phyloP scores from a whole-genome alignment of 208 protist species.

The Leishmania lainsoni region DNA sequence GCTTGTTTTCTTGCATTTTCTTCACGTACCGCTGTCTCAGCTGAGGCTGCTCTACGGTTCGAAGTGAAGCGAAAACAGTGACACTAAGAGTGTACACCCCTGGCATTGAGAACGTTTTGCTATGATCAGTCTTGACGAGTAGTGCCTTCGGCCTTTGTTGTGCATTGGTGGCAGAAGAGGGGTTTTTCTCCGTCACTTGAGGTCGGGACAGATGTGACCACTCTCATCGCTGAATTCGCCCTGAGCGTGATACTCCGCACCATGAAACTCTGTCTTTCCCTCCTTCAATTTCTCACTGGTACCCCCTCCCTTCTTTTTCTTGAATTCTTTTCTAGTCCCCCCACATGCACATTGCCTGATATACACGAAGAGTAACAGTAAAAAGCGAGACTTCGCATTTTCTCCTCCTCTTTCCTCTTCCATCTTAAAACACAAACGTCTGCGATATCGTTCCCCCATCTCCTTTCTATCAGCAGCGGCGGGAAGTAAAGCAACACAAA shows the following conservation, averaged over 20 bases:
- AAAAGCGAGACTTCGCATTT: neutral
- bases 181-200: conserved; percentile 10
- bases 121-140: neutral
- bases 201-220: neutral
- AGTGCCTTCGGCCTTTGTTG: neutral
- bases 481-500: neutral
- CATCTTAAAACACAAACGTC: neutral
- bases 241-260: neutral
- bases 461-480: neutral
- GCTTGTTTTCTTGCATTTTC: neutral
- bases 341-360: neutral
- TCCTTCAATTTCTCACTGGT: conserved; percentile 13
- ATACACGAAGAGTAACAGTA: conserved; percentile 2
- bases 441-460: neutral
- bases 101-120: neutral
- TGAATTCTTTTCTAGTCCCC: neutral
- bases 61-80: too few relatives aligned
- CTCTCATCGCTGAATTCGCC: neutral
- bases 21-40: neutral
- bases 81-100: neutral
- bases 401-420: neutral
- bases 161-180: neutral
- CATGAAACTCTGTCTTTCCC: neutral
- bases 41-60: neutral
- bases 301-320: conserved; percentile 6